Percentiles rank a stretch among this genome's conserved stretches.
phyloP scores from a whole-genome alignment of 306 rosid genomes.

The apple (Malus domestica) region ASM211411v1 NC_041800.1:29766733-29767232 shows the following conservation, averaged over 20 bases:
- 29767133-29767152: no score
- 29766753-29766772: conserved; percentile 69
- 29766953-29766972: not conserved
- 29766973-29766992: not conserved
- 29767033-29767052: not conserved
- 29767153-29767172: no score
- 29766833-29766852: not conserved
- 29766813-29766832: conserved; percentile 16
- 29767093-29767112: no score
- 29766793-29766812: conserved; percentile 92
- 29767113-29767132: no score
- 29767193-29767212: no score
- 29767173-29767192: no score
- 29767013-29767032: not conserved
- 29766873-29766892: not conserved
- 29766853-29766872: not conserved
- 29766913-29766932: not conserved
- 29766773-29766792: conserved; percentile 83
- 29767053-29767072: not conserved
- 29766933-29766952: not conserved
- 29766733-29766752: conserved; percentile 63
- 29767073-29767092: no score
- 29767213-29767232: no score
- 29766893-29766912: not conserved
- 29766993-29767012: not conserved